Percentiles rank a stretch among this genome's conserved stretches.
Conservation (phyloP, 495 filamentous ascomycete species). For the Cryomyces minteri region DNA sequence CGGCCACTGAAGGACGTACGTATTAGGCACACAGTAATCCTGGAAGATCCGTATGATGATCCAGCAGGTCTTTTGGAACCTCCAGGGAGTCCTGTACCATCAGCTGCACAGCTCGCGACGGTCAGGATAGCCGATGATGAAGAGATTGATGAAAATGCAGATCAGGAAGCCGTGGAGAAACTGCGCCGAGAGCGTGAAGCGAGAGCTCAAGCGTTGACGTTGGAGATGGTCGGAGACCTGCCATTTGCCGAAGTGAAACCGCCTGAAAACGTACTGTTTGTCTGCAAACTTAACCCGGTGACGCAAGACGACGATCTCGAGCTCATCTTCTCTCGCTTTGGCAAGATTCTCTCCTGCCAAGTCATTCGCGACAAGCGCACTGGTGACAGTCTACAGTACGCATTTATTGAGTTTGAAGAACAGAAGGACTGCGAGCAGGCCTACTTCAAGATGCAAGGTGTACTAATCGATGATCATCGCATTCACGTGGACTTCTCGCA, state of each 20-base stretch:
- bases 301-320: conserved; percentile 90
- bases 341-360: conserved; percentile 87
- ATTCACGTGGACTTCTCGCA: conserved; percentile 99
- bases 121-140: conserved; percentile 86
- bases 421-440: conserved; percentile 86
- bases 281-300: conserved; percentile 96
- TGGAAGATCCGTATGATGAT: conserved; percentile 80
- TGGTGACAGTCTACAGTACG: conserved; percentile 89
- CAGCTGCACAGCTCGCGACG: conserved; percentile 71
- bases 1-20: conserved; percentile 81
- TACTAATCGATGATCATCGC: conserved; percentile 90
- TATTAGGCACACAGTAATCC: conserved; percentile 73
- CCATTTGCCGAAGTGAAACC: conserved; percentile 97
- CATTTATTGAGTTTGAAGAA: conserved; percentile 92
- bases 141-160: conserved; percentile 53
- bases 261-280: conserved; percentile 91
- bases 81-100: conserved; percentile 61
- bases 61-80: conserved; percentile 58
- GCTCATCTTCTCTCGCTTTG: conserved; percentile 92
- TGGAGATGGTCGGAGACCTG: conserved; percentile 96
- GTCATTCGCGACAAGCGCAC: conserved; percentile 90
- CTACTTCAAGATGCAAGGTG: conserved; percentile 96
- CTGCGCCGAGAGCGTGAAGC: conserved; percentile 78
- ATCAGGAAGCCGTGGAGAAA: conserved; percentile 62
- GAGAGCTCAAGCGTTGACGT: conserved; percentile 77